Evolutionary conservation across 202 grass and related monocot species (phyloP), one percentile per base, ranked within the genome.

Genomic region (Panicum virgatum): DNA sequence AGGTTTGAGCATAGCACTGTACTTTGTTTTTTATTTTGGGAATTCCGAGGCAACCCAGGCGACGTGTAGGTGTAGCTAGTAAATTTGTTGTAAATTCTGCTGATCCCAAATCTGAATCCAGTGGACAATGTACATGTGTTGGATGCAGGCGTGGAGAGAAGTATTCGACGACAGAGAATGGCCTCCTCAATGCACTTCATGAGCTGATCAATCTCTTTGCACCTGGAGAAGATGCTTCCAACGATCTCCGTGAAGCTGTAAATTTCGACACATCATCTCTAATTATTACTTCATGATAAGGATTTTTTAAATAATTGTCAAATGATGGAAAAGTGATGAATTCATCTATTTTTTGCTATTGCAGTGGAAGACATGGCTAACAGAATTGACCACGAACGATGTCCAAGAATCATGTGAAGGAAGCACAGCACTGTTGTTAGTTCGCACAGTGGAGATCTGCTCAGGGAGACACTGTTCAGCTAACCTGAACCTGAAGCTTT

Each of bases 221-320:
- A 2, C 27, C 25, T 12, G 69, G 39, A 7, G 26, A 75, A 18
- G 16, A 51, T 51, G 62, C 83, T 3, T 0, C 7, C 3, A 2
- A 12, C 36, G 12, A 12, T 22, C 77, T 86, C 22, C 5, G 61
- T 16, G 77, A 68, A 51, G 70, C 70, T 19, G 84, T 86, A 74
- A 44, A 71, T 9, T 44, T 0, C 42, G 8, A 40, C 36, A 40
- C 38, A 40, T 40, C 39, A 40, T 9, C 0, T 40, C 6, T 40
- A 8, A 12, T 12, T 44, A 34, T 44, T 12, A 10, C 32, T 34
- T 44, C 42, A 44, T 34, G 32, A 34, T 34, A 0, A 5, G 3
- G 32, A 34, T 34, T 34, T 34, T 34, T 34, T 4, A 34, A 34
- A 34, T 4, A 34, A 4, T 4, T 40, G 39, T 40, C 5, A 8